Percentiles rank a stretch among this genome's conserved stretches.
Conservation (phyloP, 768 basidiomycete species). For the Harrya chromipes region DNA sequence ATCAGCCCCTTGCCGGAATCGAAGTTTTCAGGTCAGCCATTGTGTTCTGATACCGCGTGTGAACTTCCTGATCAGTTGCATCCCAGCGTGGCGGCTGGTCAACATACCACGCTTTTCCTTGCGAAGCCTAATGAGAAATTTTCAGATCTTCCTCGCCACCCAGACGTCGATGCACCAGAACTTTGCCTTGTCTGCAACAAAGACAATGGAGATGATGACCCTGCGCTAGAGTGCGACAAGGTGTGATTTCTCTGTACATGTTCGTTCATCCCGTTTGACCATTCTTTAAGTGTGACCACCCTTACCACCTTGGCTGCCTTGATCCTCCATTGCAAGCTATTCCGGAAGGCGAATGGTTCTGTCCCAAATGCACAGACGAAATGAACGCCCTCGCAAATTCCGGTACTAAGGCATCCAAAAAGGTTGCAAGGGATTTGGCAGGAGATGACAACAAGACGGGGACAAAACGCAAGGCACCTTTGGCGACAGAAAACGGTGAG, state of each 20-base stretch:
- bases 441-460: slow-evolving; percentile 25
- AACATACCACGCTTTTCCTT: slow-evolving; percentile 83
- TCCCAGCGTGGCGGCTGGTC: slow-evolving; percentile 75
- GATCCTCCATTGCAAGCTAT: slow-evolving; percentile 70
- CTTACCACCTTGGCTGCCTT: slow-evolving; percentile 83
- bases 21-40: slow-evolving; percentile 66
- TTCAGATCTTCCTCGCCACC: slow-evolving; percentile 78
- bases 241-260: slow-evolving; percentile 34
- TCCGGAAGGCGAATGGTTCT: slow-evolving; percentile 94
- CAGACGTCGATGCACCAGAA: slow-evolving; percentile 67
- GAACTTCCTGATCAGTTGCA: not conserved
- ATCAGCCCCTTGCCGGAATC: slow-evolving; percentile 70
- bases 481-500: slow-evolving; percentile 38
- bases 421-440: slow-evolving; percentile 11
- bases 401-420: slow-evolving; percentile 13
- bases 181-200: slow-evolving; percentile 69
- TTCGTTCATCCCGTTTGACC: slow-evolving; percentile 2
- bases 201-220: slow-evolving; percentile 69
- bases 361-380: slow-evolving; percentile 63
- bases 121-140: slow-evolving; percentile 71
- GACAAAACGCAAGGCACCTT: slow-evolving; percentile 47
- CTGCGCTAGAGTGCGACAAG: slow-evolving; percentile 89
- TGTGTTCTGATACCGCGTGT: slow-evolving; percentile 19
- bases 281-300: slow-evolving; percentile 71
- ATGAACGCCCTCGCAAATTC: slow-evolving; percentile 45